These are phyloP conservation scores for Cryptococcus hybrid DNA, from an alignment of 1,284 basidiomycete species.

Conservation along the genomic window DNA sequence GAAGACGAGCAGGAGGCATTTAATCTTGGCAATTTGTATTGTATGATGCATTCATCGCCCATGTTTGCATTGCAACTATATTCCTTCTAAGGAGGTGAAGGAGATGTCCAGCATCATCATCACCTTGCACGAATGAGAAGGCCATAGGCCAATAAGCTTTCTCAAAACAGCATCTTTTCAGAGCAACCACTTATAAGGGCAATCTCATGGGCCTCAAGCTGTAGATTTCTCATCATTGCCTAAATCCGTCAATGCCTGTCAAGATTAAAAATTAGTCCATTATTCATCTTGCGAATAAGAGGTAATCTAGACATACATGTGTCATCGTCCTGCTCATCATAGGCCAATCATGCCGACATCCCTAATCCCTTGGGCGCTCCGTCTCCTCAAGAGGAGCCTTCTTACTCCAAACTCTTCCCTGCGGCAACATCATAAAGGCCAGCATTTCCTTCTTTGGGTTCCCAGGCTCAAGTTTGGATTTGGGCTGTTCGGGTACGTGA, in stretches of 20 bases:
- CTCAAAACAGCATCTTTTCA: no score
- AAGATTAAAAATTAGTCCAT: no score
- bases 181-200: no score
- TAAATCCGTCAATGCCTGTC: neutral
- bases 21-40: constrained; percentile 11
- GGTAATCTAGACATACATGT: constrained; percentile 11
- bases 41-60: neutral
- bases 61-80: no score
- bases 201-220: neutral
- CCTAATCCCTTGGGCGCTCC: constrained; percentile 14
- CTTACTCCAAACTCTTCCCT: constrained; percentile 29
- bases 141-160: no score
- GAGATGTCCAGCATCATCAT: no score
- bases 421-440: constrained; percentile 24
- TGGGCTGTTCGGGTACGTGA: no score
- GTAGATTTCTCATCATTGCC: neutral
- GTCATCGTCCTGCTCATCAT: constrained; percentile 38
- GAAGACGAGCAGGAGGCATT: constrained; percentile 51
- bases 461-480: neutral
- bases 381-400: constrained; percentile 19
- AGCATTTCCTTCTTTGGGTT: neutral
- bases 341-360: constrained; percentile 22
- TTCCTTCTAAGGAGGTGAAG: no score
- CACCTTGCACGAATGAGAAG: no score
- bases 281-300: no score